These are phyloP conservation scores for Aspergillus puulaauensis DNA, from an alignment of 2,329 filamentous ascomycete genomes.

Conservation along the genomic window DNA sequence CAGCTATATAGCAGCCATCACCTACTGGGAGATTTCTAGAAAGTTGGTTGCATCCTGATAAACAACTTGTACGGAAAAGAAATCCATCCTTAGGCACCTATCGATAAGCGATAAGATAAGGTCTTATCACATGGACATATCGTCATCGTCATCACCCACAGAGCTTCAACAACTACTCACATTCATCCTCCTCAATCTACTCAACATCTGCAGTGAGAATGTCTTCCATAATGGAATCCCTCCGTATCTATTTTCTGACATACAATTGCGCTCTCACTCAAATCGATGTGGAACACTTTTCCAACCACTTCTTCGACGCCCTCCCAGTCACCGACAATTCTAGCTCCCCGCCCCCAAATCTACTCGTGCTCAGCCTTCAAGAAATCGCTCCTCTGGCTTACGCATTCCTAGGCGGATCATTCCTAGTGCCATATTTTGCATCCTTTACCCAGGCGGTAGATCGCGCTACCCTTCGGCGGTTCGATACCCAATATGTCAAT, in stretches of 20 bases:
- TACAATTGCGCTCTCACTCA: constrained; percentile 81
- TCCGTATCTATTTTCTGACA: constrained; percentile 76
- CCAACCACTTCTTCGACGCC: constrained; percentile 64
- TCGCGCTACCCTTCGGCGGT: constrained; percentile 58
- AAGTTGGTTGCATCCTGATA: not conserved
- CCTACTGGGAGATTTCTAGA: not conserved
- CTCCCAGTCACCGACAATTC: constrained; percentile 52
- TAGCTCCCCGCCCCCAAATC: constrained; percentile 59
- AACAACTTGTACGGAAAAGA: not conserved
- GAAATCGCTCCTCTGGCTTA: constrained; percentile 84
- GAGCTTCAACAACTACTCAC: not conserved
- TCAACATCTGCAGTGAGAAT: not conserved
- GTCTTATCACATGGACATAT: not conserved
- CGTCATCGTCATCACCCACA: not conserved
- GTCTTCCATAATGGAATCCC: constrained; percentile 42
- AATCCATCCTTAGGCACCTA: not conserved
- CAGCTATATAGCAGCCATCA: not conserved
- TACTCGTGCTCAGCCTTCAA: constrained; percentile 72
- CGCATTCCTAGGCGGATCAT: constrained; percentile 81
- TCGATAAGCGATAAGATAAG: not conserved
- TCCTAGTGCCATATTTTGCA: constrained; percentile 72
- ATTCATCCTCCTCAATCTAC: not conserved
- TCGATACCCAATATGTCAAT: constrained; percentile 62
- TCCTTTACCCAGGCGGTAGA: constrained; percentile 71
- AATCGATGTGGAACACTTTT: constrained; percentile 69